Conservation (phyloP, 192 early-diverging fungal genomes). For the Podila epicladia region DNA sequence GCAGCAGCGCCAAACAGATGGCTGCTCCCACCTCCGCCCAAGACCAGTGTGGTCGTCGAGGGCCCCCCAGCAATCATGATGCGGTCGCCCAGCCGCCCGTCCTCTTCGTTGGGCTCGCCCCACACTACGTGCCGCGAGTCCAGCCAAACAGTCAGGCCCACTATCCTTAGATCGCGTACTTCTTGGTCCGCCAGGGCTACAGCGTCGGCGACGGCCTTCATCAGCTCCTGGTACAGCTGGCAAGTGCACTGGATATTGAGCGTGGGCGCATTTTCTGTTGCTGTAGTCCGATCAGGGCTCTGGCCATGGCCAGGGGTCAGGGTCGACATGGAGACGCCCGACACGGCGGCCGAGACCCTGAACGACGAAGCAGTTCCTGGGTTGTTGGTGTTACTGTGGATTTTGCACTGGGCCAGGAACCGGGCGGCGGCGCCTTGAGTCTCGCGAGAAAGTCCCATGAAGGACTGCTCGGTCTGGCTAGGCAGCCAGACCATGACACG, state of each 20-base stretch:
- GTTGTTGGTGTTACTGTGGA: background rate
- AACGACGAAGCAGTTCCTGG: too few species aligned
- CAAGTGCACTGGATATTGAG: constrained; percentile 2
- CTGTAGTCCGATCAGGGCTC: background rate
- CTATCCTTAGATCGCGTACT: constrained; percentile 15
- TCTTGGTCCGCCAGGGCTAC: constrained; percentile 34
- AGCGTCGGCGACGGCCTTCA: constrained; percentile 23
- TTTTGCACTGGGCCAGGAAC: too few species aligned
- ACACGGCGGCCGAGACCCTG: too few species aligned
- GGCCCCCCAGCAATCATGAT: constrained; percentile 24
- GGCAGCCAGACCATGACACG: constrained; percentile 29
- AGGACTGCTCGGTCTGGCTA: constrained; percentile 32
- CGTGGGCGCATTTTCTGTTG: background rate
- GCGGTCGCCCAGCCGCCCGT: constrained; percentile 31
- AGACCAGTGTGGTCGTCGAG: background rate
- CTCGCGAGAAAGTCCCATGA: constrained; percentile 10
- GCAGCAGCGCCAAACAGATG: background rate
- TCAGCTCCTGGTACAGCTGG: constrained; percentile 11
- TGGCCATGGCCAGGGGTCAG: background rate
- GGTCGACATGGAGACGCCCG: background rate
- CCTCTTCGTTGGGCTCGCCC: constrained; percentile 27
- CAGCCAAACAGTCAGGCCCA: constrained; percentile 32
- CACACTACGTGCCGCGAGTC: constrained; percentile 38
- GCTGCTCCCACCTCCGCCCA: background rate
- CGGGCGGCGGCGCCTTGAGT: background rate